Base-by-base conservation (phyloP, 129 eudicot genomes). In the Tagetes erecta region DNA sequence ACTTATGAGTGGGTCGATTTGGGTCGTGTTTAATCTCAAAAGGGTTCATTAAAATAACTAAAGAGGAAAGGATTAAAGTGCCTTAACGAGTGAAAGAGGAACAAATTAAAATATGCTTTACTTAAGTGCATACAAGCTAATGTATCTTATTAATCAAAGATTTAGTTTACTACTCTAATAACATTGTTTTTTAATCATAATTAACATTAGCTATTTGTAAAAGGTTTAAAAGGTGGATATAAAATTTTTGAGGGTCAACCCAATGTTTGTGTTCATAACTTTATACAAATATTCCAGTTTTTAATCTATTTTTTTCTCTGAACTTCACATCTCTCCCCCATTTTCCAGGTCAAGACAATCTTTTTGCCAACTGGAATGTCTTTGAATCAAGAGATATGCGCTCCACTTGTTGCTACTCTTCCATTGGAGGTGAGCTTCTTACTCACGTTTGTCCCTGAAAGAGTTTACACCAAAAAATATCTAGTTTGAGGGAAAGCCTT, bases 351-450 rank as follows among this genome's bases (percentile, higher is more conserved):
- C 53, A 93, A 90, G 82, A 93, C 98, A 12, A 85, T 93, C 20
- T 84, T 84, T 83, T 71, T 93, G 68, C 97, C 97, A 4, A 93
- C 98, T 31, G 98, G 97, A 41, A 55, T 76, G 59, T 77, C 98
- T 31, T 78, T 95, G 75, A 91, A 96, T 76, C 81, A 91, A 65
- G 99, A 95, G 74, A 79, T 87, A 74, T 88, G 90, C 78, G 97
- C 99, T 79, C 99, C 97, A 64, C 96, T 95, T 40, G 90, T 95
- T 74, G 99, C 99, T 5, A 95, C 95, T 44, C 92, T 95, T 70
- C 99, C 99, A 60, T 89, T 95, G 85, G 97, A 91, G 99, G 99
- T 91, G 83, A 79, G 78, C 67, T 64, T 71, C 27, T 46, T 6
- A 59, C n/a, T 60, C 39, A 31, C 62, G 3, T 34, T 20, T 56